These are phyloP conservation scores for Apiospora malaysiana DNA, from an alignment of 2,329 filamentous ascomycete genomes.

Conservation along the genomic window DNA sequence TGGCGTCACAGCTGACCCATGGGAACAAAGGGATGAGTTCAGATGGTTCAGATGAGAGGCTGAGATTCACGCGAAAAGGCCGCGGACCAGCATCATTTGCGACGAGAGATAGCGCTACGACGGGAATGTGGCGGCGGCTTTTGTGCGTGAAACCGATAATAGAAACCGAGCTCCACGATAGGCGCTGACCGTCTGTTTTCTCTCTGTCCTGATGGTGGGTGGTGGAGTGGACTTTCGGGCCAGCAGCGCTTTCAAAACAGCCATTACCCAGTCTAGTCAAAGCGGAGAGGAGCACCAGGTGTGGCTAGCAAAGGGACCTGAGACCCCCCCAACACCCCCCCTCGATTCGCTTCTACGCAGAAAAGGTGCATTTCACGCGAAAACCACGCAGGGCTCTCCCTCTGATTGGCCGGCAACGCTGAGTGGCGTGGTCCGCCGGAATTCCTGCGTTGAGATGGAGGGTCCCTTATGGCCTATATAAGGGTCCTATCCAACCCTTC, in stretches of 20 bases:
- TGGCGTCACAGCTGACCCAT: slow-evolving; percentile 22
- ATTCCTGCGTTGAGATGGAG: slow-evolving; percentile 8
- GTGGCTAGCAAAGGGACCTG: slow-evolving; percentile 16
- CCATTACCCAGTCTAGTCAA: slow-evolving; percentile 12
- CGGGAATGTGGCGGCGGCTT: not conserved
- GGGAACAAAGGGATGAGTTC: not conserved
- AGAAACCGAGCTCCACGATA: not conserved
- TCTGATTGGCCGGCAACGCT: slow-evolving; percentile 16
- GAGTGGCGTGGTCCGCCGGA: slow-evolving; percentile 19
- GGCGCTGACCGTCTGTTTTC: slow-evolving; percentile 10
- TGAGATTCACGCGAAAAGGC: slow-evolving; percentile 17
- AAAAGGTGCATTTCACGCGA: slow-evolving; percentile 19
- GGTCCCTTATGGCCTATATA: slow-evolving; percentile 24
- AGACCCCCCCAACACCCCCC: not conserved
- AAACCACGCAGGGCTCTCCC: slow-evolving; percentile 17
- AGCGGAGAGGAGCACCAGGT: slow-evolving; percentile 1
- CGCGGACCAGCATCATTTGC: not conserved
- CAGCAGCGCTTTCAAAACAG: not conserved
- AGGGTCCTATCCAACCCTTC: slow-evolving; percentile 22
- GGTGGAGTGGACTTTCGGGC: not conserved
- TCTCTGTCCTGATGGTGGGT: not conserved
- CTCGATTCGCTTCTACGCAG: not conserved
- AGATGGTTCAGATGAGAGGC: slow-evolving; percentile 12
- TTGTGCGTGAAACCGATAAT: not conserved
- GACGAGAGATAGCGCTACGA: not conserved